A percentile compares a stretch with the other conserved stretches of the same genome.
Conservation (phyloP, 192 early-diverging fungal species). For the Coemansia sp. region DNA sequence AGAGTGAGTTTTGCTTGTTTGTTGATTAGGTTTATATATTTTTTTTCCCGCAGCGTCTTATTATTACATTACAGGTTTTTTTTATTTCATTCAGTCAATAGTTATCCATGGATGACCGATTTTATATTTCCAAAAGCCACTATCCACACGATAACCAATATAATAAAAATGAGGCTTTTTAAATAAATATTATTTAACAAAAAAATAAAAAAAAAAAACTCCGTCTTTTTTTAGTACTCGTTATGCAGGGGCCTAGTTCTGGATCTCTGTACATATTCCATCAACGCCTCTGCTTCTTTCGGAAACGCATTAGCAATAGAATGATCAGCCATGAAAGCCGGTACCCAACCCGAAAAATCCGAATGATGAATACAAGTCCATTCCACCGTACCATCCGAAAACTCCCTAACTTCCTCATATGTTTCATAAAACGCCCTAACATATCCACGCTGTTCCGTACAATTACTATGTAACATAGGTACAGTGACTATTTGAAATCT, state of each 20-base stretch:
- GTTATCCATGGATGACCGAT: too few relatives aligned
- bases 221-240: background rate
- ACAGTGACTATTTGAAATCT: slow-evolving; percentile 42
- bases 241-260: background rate
- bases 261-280: slow-evolving; percentile 21
- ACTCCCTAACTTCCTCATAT: slow-evolving; percentile 48
- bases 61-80: too few relatives aligned
- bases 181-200: background rate
- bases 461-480: slow-evolving; percentile 22
- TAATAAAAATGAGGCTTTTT: too few relatives aligned
- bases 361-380: slow-evolving; percentile 49
- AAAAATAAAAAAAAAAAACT: background rate
- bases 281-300: slow-evolving; percentile 32
- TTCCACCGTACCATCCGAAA: slow-evolving; percentile 26
- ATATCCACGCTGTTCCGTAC: slow-evolving; percentile 29
- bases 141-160: too few relatives aligned
- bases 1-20: too few relatives aligned
- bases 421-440: slow-evolving; percentile 44
- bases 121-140: too few relatives aligned
- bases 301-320: slow-evolving; percentile 41
- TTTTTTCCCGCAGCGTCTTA: too few relatives aligned
- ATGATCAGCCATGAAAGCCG: slow-evolving; percentile 37
- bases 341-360: slow-evolving; percentile 48
- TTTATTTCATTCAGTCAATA: too few relatives aligned
- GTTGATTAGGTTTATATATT: too few relatives aligned